Percentiles rank a stretch among this genome's conserved stretches.
phyloP scores from a whole-genome alignment of 108 stramenopile species.

The Fragilaria crotonensis region DNA sequence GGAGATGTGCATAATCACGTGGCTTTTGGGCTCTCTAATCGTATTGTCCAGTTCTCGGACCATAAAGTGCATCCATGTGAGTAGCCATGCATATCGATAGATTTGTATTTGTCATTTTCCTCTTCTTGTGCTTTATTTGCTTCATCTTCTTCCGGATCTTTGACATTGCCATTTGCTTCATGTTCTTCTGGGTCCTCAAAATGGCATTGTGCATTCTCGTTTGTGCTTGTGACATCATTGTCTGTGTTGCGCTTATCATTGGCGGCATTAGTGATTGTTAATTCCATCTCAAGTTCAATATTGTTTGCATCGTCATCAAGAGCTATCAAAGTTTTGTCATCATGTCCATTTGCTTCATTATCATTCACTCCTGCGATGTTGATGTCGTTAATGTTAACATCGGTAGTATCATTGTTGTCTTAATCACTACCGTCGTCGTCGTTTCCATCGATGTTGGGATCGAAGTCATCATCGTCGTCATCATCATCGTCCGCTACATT shows the following conservation, averaged over 20 bases:
- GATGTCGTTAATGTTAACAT: too few relatives aligned
- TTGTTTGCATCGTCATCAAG: too few relatives aligned
- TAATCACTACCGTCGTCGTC: constrained; percentile 4
- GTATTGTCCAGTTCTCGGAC: not conserved
- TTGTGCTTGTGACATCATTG: too few relatives aligned
- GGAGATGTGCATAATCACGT: not conserved
- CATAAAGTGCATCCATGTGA: not conserved
- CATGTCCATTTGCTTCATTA: constrained; percentile 4
- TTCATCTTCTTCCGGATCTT: not conserved
- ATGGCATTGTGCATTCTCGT: too few relatives aligned
- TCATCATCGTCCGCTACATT: not conserved
- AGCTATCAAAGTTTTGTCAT: too few relatives aligned
- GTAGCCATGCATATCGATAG: too few relatives aligned
- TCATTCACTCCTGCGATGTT: constrained; percentile 3
- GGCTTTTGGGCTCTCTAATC: not conserved
- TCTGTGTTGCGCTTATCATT: too few relatives aligned
- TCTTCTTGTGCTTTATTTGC: not conserved
- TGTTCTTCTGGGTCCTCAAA: too few relatives aligned
- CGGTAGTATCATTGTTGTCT: not conserved
- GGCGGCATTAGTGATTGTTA: too few relatives aligned
- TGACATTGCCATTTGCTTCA: not conserved
- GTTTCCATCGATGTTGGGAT: not conserved
- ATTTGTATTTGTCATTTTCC: not conserved
- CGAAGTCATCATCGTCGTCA: not conserved
- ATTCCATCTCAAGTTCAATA: too few relatives aligned